Conservation (phyloP, 169 alveolate species). For the Eimeria mitis region DNA sequence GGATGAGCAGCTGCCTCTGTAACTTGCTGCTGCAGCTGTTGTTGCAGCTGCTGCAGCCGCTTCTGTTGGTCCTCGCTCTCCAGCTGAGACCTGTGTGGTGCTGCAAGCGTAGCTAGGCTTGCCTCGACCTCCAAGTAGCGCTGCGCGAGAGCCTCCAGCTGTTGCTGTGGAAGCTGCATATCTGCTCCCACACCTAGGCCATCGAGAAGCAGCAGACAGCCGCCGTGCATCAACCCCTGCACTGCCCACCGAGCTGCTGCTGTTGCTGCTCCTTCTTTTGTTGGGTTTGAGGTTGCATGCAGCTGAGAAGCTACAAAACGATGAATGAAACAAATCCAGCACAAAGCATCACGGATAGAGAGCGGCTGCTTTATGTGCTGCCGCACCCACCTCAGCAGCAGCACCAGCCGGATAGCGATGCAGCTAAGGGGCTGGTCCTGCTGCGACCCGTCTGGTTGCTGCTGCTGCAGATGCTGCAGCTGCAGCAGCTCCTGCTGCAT, state of each 20-base stretch:
- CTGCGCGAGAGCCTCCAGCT: slow-evolving; percentile 33
- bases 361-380: slow-evolving; percentile 84
- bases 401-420: slow-evolving; percentile 41
- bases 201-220: slow-evolving; percentile 71
- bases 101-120: not conserved
- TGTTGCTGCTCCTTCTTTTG: not conserved
- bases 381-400: slow-evolving; percentile 84
- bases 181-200: slow-evolving; percentile 80
- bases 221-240: slow-evolving; percentile 81
- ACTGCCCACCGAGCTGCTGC: slow-evolving; percentile 52
- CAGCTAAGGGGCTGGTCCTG: slow-evolving; percentile 27
- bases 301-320: slow-evolving; percentile 53
- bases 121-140: slow-evolving; percentile 25
- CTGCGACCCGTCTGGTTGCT: not conserved
- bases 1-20: slow-evolving; percentile 45
- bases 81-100: not conserved
- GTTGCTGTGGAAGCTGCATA: slow-evolving; percentile 26
- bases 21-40: slow-evolving; percentile 33
- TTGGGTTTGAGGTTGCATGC: not conserved
- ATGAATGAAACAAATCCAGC: slow-evolving; percentile 81
- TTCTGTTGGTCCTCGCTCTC: slow-evolving; percentile 6
- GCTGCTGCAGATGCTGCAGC: slow-evolving; percentile 41
- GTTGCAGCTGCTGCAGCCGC: slow-evolving; percentile 35
- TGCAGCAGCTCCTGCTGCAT: slow-evolving; percentile 20
- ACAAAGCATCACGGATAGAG: slow-evolving; percentile 85